Evolutionary conservation across 768 basidiomycete genomes (phyloP).

Genomic region (Dioszegia aurantiaca): DNA sequence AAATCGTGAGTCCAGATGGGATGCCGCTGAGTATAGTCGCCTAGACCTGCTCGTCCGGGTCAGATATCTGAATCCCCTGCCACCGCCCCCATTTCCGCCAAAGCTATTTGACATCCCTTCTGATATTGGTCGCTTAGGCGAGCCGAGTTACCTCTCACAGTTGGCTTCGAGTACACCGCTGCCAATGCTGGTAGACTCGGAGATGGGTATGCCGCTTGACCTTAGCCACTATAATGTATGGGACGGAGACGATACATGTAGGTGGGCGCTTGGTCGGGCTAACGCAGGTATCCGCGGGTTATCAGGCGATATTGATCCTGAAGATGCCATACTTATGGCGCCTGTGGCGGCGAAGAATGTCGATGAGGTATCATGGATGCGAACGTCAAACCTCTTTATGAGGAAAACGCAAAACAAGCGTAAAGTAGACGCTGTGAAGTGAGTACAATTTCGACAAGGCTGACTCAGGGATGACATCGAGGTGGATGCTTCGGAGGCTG

Average conservation of each 20-base stretch:
- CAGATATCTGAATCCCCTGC: slow-evolving; percentile 89
- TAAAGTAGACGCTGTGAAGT: slow-evolving; percentile 25
- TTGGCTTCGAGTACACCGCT: slow-evolving; percentile 76
- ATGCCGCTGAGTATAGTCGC: slow-evolving; percentile 57
- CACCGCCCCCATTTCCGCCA: slow-evolving; percentile 93
- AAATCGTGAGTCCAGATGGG: slow-evolving; percentile 34
- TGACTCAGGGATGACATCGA: slow-evolving; percentile 12
- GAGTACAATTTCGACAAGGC: slow-evolving; percentile 1
- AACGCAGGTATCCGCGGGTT: slow-evolving; percentile 71
- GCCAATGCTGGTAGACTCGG: slow-evolving; percentile 95
- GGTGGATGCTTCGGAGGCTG: slow-evolving; percentile 47
- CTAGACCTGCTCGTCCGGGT: slow-evolving; percentile 89
- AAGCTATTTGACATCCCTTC: slow-evolving; percentile 91
- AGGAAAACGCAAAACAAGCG: slow-evolving; percentile 31
- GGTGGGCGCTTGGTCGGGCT: no score
- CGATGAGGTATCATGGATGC: slow-evolving; percentile 79
- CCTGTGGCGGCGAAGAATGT: slow-evolving; percentile 56
- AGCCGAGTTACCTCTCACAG: slow-evolving; percentile 76
- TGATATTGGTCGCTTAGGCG: slow-evolving; percentile 78
- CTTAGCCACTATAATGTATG: slow-evolving; percentile 80
- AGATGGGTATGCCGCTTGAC: slow-evolving; percentile 94
- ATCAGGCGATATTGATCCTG: slow-evolving; percentile 52
- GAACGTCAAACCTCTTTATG: slow-evolving; percentile 81
- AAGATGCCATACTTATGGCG: slow-evolving; percentile 60
- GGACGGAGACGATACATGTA: slow-evolving; percentile 63